Percentiles rank a stretch among this genome's conserved stretches.
Conservation (phyloP, 2,329 filamentous ascomycete genomes). For the Fusarium sp. region DNA sequence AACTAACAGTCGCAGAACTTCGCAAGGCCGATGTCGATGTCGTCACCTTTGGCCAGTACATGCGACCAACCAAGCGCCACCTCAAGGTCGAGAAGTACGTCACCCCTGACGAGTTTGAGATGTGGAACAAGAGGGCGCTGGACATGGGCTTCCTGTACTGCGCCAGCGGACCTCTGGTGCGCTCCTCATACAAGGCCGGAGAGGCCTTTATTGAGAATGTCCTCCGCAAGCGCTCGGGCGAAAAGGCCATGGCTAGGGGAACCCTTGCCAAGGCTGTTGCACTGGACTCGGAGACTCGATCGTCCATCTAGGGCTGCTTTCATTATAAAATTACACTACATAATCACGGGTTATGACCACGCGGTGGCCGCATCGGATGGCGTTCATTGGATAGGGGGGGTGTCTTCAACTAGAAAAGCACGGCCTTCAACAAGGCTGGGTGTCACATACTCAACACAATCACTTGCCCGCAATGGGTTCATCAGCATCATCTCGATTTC, state of each 20-base stretch:
- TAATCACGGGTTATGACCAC: conserved; percentile 42
- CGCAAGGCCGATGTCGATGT: conserved; percentile 87
- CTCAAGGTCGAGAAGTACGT: conserved; percentile 98
- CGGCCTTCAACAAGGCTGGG: conserved; percentile 45
- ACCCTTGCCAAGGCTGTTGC: conserved; percentile 55
- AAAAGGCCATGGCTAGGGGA: conserved; percentile 51
- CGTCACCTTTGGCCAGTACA: conserved; percentile 99
- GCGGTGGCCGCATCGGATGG: conserved; percentile 41
- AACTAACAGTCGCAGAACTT: conserved; percentile 67
- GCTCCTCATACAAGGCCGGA: conserved; percentile 97
- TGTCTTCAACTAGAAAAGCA: conserved; percentile 46
- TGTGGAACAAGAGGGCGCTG: conserved; percentile 89
- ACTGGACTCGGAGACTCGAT: conserved; percentile 47
- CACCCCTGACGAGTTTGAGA: conserved; percentile 89
- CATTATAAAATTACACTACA: conserved; percentile 24
- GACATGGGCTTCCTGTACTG: conserved; percentile 98
- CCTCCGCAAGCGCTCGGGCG: conserved; percentile 79
- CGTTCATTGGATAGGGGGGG: conserved; percentile 38
- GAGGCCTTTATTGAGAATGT: conserved; percentile 99
- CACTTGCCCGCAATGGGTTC: conserved; percentile 18
- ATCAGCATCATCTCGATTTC: conserved; percentile 5
- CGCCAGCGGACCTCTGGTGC: conserved; percentile 90
- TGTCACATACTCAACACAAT: conserved; percentile 30
- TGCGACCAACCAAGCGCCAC: conserved; percentile 97
- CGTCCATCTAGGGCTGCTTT: conserved; percentile 35